Evolutionary conservation across 140 eudicot species (phyloP).

Genomic region (Ambrosia hybrid): DNA sequence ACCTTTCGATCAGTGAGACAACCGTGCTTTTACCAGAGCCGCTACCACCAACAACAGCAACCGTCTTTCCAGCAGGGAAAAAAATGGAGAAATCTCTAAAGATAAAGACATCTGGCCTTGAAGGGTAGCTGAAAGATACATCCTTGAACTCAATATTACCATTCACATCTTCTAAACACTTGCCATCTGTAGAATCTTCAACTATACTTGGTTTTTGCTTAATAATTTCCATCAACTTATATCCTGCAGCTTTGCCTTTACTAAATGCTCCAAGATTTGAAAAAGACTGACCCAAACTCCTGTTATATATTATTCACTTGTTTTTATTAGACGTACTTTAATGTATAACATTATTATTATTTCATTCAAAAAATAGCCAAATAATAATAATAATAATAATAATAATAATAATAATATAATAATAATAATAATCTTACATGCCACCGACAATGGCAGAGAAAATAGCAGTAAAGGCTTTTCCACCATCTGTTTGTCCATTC

Average conservation of each 20-base stretch:
- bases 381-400: no score
- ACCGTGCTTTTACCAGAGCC: conserved; percentile 99
- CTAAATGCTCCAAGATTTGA: conserved; percentile 98
- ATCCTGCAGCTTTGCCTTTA: conserved; percentile 97
- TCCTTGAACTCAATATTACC: conserved; percentile 88
- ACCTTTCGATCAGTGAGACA: conserved; percentile 88
- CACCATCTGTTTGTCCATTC: conserved; percentile 97
- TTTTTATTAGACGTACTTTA: not conserved
- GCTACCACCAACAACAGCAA: conserved; percentile 98
- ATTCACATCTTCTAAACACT: conserved; percentile 63
- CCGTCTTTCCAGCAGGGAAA: conserved; percentile 95
- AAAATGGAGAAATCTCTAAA: conserved; percentile 79
- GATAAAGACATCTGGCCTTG: conserved; percentile 90
- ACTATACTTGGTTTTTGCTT: conserved; percentile 82
- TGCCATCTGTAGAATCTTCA: conserved; percentile 65
- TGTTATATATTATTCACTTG: conserved; percentile 30
- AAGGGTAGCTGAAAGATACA: conserved; percentile 87
- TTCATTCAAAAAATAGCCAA: no score
- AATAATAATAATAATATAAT: not conserved
- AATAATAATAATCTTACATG: conserved; percentile 60
- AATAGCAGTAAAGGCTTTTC: conserved; percentile 93
- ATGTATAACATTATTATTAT: no score
- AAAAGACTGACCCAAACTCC: conserved; percentile 99
- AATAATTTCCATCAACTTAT: conserved; percentile 83
- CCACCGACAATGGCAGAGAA: conserved; percentile 99